Evolutionary conservation across 129 eudicot genomes (phyloP), one percentile per base, ranked within the genome.

Genomic region (Tagetes patula): DNA sequence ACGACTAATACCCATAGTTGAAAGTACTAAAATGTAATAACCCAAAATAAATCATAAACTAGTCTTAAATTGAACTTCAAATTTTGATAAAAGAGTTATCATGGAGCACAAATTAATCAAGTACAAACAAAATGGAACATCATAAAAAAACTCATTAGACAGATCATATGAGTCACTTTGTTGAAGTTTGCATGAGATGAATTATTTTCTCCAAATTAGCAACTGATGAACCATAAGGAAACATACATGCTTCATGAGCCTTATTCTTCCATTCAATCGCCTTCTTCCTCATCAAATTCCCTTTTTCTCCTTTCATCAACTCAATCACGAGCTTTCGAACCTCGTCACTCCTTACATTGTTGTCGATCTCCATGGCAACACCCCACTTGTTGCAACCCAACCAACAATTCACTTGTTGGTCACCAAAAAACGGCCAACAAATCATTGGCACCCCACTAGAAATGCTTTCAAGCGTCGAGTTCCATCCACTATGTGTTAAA

Each of bases 371-470:
- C 77, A 71, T 69, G n/a, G 66, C 55, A 6, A 70, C 2, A 47
- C 66, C 77, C 82, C 77, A 78, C 48, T 78, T 72, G 30, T 60
- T 63, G 40, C 77, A 78, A 62, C 46, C 9, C 37, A 12, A 31
- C 82, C 77, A 70, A 5, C 82, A 71, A 63, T 78, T 78, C 30
- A 67, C 8, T 55, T 59, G 76, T 53, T 78, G 82, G 45, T 78
- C 82, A 2, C 56, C 76, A 9, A 71, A 70, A 71, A 78, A 78
- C 0, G 82, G 82, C 82, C 82, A 71, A 71, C 77, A 78, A 50
- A 78, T 70, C 82, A 78, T 78, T 0, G 82, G 82, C 1, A 62
- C 60, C 8, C 82, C 77, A 47, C 45, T 70, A 6, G 55, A 59
- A 38, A 77, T 77, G 41, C 81, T 61, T 61, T 78, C 76, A 5